Evolutionary conservation across 2,329 filamentous ascomycete genomes (phyloP).

Genomic region (Blastomyces percursus): DNA sequence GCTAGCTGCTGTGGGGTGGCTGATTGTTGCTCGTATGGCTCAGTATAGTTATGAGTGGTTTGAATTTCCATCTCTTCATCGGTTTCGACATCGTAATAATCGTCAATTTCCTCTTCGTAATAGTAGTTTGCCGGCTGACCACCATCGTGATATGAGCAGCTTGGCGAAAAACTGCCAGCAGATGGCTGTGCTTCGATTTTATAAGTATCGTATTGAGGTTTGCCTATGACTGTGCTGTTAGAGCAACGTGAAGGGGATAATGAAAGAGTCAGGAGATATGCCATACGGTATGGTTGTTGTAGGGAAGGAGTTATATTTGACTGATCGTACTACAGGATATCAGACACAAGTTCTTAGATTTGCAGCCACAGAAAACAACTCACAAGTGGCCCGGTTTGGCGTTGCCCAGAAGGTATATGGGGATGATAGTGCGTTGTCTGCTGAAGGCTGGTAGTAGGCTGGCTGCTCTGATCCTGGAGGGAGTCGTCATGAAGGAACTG

Average conservation of each 20-base stretch:
- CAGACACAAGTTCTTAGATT: not conserved
- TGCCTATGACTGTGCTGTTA: not conserved
- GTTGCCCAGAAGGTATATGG: conserved; percentile 5
- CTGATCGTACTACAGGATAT: conserved; percentile 1
- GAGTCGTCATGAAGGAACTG: not conserved
- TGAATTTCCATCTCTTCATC: conserved; percentile 46
- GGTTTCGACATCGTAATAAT: conserved; percentile 51
- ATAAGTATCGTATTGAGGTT: not conserved
- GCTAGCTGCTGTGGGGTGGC: conserved; percentile 35
- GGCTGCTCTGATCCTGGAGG: not conserved
- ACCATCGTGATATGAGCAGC: not conserved
- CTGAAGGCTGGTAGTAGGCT: not conserved
- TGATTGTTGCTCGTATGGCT: conserved; percentile 22
- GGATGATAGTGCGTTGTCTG: conserved; percentile 3
- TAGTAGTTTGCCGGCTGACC: conserved; percentile 17
- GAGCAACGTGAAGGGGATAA: not conserved
- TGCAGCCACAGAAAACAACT: not conserved
- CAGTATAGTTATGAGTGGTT: conserved; percentile 27
- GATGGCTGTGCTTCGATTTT: not conserved
- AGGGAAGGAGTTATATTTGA: not conserved
- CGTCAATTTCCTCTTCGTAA: conserved; percentile 47
- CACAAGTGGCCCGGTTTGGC: conserved; percentile 10
- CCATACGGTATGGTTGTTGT: not conserved
- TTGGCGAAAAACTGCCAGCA: not conserved
- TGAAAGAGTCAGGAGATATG: not conserved